Conservation (phyloP, 306 rosid genomes). For the Rubus idaeus region DNA sequence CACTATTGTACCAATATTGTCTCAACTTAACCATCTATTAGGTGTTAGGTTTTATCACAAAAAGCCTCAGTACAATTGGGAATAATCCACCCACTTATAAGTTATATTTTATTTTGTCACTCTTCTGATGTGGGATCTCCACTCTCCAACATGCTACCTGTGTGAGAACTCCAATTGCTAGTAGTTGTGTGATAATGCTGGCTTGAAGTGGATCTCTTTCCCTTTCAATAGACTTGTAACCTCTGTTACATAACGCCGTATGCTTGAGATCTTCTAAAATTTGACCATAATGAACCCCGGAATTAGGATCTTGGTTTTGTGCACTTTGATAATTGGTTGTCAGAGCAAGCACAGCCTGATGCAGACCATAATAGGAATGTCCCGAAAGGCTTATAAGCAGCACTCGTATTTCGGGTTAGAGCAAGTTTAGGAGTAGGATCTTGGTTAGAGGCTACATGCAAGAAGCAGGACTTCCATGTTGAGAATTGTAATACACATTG, state of each 20-base stretch:
- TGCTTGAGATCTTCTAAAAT: conserved; percentile 31
- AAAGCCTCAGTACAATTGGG: too few relatives aligned
- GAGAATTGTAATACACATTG: conserved; percentile 45
- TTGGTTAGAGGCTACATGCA: conserved; percentile 45
- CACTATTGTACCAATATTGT: too few relatives aligned
- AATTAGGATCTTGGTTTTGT: background rate
- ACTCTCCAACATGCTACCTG: too few relatives aligned
- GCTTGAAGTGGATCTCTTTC: conserved; percentile 23
- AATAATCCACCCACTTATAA: too few relatives aligned
- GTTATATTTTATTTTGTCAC: too few relatives aligned
- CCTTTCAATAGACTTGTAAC: background rate
- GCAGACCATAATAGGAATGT: conserved; percentile 52
- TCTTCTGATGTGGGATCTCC: too few relatives aligned
- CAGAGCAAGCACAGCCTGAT: conserved; percentile 44
- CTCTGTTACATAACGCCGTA: conserved; percentile 15
- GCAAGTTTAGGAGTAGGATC: conserved; percentile 45
- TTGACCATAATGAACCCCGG: conserved; percentile 27
- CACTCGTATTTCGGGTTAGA: background rate
- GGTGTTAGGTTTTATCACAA: too few relatives aligned
- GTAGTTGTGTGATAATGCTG: conserved; percentile 39
- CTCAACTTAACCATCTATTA: too few relatives aligned
- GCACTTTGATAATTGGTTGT: conserved; percentile 5
- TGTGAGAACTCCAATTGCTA: conserved; percentile 30
- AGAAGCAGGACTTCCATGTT: conserved; percentile 63
- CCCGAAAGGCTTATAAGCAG: conserved; percentile 52